A percentile compares a stretch with the other conserved stretches of the same genome.
Conservation (phyloP, 495 filamentous ascomycete species). For the Elasticomyces elasticus region DNA sequence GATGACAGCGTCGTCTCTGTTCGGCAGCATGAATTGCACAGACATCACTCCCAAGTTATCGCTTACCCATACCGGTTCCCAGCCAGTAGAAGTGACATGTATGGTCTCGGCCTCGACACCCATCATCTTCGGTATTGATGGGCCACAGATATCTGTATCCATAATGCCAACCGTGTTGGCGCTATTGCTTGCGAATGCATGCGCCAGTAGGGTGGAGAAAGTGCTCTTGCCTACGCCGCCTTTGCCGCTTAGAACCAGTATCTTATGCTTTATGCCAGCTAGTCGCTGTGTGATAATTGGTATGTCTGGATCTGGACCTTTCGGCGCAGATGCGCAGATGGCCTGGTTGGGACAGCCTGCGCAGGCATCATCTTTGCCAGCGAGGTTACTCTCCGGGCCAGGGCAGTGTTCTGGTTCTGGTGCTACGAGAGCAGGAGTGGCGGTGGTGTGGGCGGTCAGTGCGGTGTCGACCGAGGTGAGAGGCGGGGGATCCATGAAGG, state of each 20-base stretch:
- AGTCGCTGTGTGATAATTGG: slow-evolving; percentile 77
- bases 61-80: slow-evolving; percentile 86
- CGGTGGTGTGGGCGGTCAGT: slow-evolving; percentile 57
- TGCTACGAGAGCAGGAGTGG: slow-evolving; percentile 71
- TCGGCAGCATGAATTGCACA: slow-evolving; percentile 94
- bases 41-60: slow-evolving; percentile 93
- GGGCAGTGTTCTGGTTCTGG: slow-evolving; percentile 97
- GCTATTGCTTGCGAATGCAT: slow-evolving; percentile 72
- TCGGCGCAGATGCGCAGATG: slow-evolving; percentile 89
- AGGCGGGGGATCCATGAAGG: slow-evolving; percentile 62
- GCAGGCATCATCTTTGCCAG: slow-evolving; percentile 80
- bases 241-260: slow-evolving; percentile 86
- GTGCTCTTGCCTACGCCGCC: slow-evolving; percentile 95
- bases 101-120: slow-evolving; percentile 88
- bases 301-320: slow-evolving; percentile 92
- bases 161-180: slow-evolving; percentile 75
- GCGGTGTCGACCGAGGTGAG: slow-evolving; percentile 42
- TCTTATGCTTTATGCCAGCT: slow-evolving; percentile 73
- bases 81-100: slow-evolving; percentile 70
- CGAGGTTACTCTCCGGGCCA: slow-evolving; percentile 77
- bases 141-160: slow-evolving; percentile 95
- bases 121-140: slow-evolving; percentile 95
- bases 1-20: slow-evolving; percentile 84
- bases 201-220: slow-evolving; percentile 74
- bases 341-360: slow-evolving; percentile 89